Evolutionary conservation across 129 eudicot species (phyloP).

Genomic region (Daucus carota): DH1_v3.0 NC_030385.2:611001-611500

Average conservation of each 20-base stretch:
- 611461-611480: neutral
- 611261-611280: neutral
- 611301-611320: neutral
- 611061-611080: slow-evolving; percentile 59
- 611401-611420: neutral
- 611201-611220: neutral
- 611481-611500: neutral
- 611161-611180: neutral
- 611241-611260: neutral
- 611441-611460: neutral
- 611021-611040: slow-evolving; percentile 73
- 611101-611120: slow-evolving; percentile 64
- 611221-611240: neutral
- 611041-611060: slow-evolving; percentile 48
- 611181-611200: neutral
- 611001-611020: neutral
- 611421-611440: neutral
- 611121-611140: slow-evolving; percentile 36
- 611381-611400: neutral
- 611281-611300: neutral
- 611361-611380: neutral
- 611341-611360: neutral
- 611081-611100: slow-evolving; percentile 76
- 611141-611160: slow-evolving; percentile 14
- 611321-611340: neutral